These are phyloP conservation scores for Aspergillus carbonarius DNA, from an alignment of 2,329 filamentous ascomycete genomes.

Conservation along the genomic window DNA sequence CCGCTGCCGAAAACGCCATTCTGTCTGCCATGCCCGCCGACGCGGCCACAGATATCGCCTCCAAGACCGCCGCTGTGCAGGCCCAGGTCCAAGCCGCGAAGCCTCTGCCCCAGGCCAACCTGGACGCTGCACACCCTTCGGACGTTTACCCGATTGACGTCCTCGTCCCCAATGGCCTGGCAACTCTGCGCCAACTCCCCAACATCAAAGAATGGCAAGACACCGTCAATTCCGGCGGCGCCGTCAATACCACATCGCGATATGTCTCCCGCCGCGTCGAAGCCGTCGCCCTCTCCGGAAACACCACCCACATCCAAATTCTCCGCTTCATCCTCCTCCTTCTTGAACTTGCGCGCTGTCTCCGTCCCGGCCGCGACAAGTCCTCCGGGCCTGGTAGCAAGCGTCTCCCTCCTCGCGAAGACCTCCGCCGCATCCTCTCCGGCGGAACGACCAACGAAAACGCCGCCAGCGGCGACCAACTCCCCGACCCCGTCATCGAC, in stretches of 20 bases:
- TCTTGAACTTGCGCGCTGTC: conserved; percentile 41
- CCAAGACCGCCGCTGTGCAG: conserved; percentile 37
- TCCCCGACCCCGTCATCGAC: conserved; percentile 42
- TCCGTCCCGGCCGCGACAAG: conserved; percentile 30
- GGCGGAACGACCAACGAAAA: conserved; percentile 21
- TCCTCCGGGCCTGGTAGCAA: conserved; percentile 37
- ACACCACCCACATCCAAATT: conserved; percentile 44
- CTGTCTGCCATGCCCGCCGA: conserved; percentile 43
- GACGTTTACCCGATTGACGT: conserved; percentile 47
- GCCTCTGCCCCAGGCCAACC: conserved; percentile 45
- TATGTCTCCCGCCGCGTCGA: conserved; percentile 47
- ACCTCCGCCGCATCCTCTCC: conserved; percentile 39
- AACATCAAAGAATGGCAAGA: conserved; percentile 45
- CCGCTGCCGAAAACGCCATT: conserved; percentile 44
- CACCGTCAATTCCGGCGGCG: conserved; percentile 34
- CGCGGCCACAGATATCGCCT: conserved; percentile 29
- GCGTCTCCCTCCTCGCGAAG: conserved; percentile 40
- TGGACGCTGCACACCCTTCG: conserved; percentile 43
- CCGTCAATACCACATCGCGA: conserved; percentile 41
- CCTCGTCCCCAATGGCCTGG: conserved; percentile 43
- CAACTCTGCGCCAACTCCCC: conserved; percentile 44
- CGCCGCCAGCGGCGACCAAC: conserved; percentile 17
- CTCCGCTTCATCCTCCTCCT: conserved; percentile 48
- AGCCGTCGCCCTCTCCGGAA: conserved; percentile 38
- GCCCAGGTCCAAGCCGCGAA: conserved; percentile 48